A percentile compares a stretch with the other conserved stretches of the same genome.
phyloP scores from a whole-genome alignment of 148 eudicot species.

The Chenopodium suecicum region DNA sequence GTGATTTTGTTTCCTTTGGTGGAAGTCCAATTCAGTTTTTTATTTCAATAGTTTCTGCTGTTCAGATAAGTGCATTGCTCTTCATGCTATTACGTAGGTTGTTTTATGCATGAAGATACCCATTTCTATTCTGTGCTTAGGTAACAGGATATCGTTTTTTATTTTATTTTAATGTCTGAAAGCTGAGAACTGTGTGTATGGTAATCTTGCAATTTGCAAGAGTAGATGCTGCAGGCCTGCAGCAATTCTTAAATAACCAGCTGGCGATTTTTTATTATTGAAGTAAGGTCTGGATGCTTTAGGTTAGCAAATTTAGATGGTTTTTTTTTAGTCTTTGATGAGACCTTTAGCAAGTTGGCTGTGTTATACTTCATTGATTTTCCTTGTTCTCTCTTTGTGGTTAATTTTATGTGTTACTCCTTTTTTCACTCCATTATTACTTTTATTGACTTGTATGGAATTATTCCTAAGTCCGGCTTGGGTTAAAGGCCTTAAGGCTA shows the following conservation, averaged over 20 bases:
- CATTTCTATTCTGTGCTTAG: neutral
- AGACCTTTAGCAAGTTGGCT: neutral
- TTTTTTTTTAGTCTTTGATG: neutral
- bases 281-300: neutral
- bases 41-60: neutral
- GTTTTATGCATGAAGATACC: neutral
- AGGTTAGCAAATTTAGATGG: neutral
- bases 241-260: neutral
- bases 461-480: neutral
- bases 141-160: neutral
- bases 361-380: neutral
- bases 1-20: slow-evolving; percentile 11
- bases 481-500: neutral
- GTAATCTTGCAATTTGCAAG: neutral
- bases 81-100: neutral
- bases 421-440: neutral
- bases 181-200: neutral
- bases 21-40: neutral
- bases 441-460: neutral
- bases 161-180: neutral
- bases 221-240: neutral
- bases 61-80: neutral
- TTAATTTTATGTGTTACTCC: neutral
- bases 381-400: neutral
- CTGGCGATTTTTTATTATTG: neutral